A percentile compares a stretch with the other conserved stretches of the same genome.
phyloP scores from a whole-genome alignment of 306 rosid genomes.

The Prosopis cineraria region DNA sequence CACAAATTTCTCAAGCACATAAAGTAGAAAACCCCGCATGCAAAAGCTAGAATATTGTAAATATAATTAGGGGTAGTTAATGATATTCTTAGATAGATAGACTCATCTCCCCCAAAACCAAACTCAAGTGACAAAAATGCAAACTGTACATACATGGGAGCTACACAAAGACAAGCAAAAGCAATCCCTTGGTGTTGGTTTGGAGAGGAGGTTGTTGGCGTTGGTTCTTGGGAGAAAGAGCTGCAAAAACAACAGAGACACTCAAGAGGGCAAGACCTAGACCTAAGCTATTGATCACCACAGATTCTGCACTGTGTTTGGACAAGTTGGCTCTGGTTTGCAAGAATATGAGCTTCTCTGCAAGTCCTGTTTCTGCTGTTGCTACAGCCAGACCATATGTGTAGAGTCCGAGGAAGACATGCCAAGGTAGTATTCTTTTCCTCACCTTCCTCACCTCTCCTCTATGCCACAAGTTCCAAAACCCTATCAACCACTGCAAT shows the following conservation, averaged over 20 bases:
- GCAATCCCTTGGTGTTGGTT: conserved; percentile 38
- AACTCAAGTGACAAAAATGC: not conserved
- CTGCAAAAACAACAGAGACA: conserved; percentile 69
- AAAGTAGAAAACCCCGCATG: not conserved
- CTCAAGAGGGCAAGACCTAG: conserved; percentile 65
- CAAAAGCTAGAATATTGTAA: not conserved
- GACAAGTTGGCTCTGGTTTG: conserved; percentile 65
- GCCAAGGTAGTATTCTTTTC: conserved; percentile 78
- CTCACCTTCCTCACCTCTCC: conserved; percentile 54
- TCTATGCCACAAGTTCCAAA: conserved; percentile 88
- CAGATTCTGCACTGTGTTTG: conserved; percentile 56
- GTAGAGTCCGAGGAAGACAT: conserved; percentile 77
- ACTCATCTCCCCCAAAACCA: not conserved
- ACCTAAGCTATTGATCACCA: conserved; percentile 76
- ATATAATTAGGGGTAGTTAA: not conserved
- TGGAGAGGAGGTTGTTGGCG: conserved; percentile 20
- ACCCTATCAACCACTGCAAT: conserved; percentile 85
- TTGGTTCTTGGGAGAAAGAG: conserved; percentile 66
- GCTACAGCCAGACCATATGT: conserved; percentile 78
- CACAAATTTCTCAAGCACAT: not conserved
- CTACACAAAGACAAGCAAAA: conserved; percentile 35
- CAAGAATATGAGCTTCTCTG: conserved; percentile 80
- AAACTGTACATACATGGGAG: not conserved
- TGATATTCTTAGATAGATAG: not conserved
- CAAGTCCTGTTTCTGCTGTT: conserved; percentile 88